Conservation (phyloP, 257 asterid genomes). For the Voacanga thouarsii region DNA sequence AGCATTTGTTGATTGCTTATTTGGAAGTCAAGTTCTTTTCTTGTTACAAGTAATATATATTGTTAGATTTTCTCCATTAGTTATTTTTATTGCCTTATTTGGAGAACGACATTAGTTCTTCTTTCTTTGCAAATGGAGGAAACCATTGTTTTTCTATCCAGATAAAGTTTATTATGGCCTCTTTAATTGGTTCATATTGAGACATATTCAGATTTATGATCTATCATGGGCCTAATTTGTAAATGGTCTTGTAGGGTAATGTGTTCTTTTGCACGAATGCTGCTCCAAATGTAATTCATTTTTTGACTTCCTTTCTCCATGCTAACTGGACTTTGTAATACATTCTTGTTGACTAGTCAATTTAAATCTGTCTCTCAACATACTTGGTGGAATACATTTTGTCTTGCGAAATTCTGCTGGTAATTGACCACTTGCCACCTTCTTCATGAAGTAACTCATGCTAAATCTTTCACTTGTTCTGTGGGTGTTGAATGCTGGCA, state of each 20-base stretch:
- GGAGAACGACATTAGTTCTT: neutral
- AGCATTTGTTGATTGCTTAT: too few relatives aligned
- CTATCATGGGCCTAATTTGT: neutral
- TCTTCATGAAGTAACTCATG: neutral
- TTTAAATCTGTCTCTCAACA: neutral
- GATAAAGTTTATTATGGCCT: neutral
- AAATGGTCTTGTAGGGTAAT: neutral
- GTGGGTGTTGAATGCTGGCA: conserved; percentile 28
- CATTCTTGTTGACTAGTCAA: neutral
- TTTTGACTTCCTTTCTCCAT: neutral
- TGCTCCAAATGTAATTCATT: neutral
- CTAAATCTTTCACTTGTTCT: conserved; percentile 19
- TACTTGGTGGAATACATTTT: neutral
- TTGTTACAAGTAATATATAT: too few relatives aligned
- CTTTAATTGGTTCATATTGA: neutral
- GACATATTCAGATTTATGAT: neutral
- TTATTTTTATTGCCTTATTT: neutral
- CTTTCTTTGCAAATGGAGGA: neutral
- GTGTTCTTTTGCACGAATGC: neutral
- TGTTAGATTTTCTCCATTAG: neutral
- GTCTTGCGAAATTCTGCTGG: neutral
- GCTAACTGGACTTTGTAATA: neutral
- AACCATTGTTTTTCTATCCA: neutral
- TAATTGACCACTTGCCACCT: neutral
- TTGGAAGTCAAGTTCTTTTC: neutral